Percentiles rank a stretch among this genome's conserved stretches.
These are phyloP conservation scores for Leccinum longicurvipes DNA, from an alignment of 768 basidiomycete genomes.

Conservation along the genomic window DNA sequence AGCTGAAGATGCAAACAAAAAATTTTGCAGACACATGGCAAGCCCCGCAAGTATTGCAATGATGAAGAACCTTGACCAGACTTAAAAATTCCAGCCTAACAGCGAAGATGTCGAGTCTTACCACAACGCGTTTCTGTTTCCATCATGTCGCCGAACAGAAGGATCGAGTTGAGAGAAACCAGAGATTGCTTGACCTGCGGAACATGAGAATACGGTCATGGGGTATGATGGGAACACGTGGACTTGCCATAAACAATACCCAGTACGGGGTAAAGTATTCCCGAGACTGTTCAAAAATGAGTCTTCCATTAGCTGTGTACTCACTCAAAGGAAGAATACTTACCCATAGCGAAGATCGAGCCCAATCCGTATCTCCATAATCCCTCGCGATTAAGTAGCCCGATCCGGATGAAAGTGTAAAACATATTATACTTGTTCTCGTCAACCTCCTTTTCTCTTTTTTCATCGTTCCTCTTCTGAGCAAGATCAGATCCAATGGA, in stretches of 20 bases:
- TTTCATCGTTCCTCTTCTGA: conserved; percentile 42
- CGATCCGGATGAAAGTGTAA: conserved; percentile 72
- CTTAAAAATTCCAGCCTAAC: conserved; percentile 8
- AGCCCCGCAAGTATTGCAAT: conserved; percentile 68
- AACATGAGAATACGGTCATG: not conserved
- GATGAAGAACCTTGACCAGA: conserved; percentile 61
- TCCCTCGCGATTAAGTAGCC: conserved; percentile 54
- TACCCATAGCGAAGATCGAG: conserved; percentile 47
- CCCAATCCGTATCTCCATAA: conserved; percentile 62
- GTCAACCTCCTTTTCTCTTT: conserved; percentile 27
- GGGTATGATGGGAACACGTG: not conserved
- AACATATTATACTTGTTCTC: conserved; percentile 43
- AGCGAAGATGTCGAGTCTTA: conserved; percentile 24
- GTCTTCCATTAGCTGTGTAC: not conserved
- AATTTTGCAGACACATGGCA: conserved; percentile 70
- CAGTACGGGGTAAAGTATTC: conserved; percentile 70
- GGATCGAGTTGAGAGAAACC: conserved; percentile 47
- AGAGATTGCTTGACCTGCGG: conserved; percentile 51
- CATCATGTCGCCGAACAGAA: conserved; percentile 45
- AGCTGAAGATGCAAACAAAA: conserved; percentile 64
- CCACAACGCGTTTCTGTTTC: conserved; percentile 73
- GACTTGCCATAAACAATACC: conserved; percentile 59
- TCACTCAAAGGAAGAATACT: not conserved
- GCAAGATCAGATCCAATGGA: conserved; percentile 69
- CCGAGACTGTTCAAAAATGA: conserved; percentile 34